These are phyloP conservation scores for Pseudogymnoascus sp. DNA, from an alignment of 2,329 filamentous ascomycete genomes.

Conservation along the genomic window DNA sequence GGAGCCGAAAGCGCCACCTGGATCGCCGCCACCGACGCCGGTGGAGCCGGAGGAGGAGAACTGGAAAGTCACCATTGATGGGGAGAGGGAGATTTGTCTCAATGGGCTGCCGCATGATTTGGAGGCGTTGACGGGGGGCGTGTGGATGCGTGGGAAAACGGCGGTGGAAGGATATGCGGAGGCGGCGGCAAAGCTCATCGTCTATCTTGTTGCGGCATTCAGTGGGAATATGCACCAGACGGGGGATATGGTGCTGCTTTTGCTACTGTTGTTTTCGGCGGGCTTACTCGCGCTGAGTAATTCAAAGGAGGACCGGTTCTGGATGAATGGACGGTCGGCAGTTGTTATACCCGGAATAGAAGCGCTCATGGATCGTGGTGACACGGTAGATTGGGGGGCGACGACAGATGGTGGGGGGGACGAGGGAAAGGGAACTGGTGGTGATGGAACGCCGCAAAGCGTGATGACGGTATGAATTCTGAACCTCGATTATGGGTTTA, in stretches of 20 bases:
- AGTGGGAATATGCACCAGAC: conserved; percentile 47
- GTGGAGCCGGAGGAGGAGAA: background rate
- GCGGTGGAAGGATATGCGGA: conserved; percentile 43
- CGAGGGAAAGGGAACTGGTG: background rate
- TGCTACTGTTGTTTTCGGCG: conserved; percentile 43
- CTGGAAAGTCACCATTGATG: conserved; percentile 39
- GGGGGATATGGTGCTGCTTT: conserved; percentile 44
- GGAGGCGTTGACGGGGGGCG: conserved; percentile 48
- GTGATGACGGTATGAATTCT: background rate
- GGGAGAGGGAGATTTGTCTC: conserved; percentile 44
- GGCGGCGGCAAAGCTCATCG: conserved; percentile 46
- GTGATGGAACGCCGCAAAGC: background rate
- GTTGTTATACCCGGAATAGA: conserved; percentile 12
- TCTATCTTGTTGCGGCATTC: conserved; percentile 48
- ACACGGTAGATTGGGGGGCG: background rate
- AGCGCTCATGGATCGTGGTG: background rate
- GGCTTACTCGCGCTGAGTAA: conserved; percentile 48
- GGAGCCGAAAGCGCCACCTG: background rate
- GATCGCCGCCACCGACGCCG: background rate
- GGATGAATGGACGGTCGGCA: conserved; percentile 43
- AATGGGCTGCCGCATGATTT: conserved; percentile 47
- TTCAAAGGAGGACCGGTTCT: conserved; percentile 37
- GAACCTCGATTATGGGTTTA: background rate
- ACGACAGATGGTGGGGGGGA: background rate
- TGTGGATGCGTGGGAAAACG: conserved; percentile 47